Percentiles rank a stretch among this genome's conserved stretches.
Evolutionary conservation across 192 early-diverging fungal genomes (phyloP).

Genomic region (Coemansia sp.): DNA sequence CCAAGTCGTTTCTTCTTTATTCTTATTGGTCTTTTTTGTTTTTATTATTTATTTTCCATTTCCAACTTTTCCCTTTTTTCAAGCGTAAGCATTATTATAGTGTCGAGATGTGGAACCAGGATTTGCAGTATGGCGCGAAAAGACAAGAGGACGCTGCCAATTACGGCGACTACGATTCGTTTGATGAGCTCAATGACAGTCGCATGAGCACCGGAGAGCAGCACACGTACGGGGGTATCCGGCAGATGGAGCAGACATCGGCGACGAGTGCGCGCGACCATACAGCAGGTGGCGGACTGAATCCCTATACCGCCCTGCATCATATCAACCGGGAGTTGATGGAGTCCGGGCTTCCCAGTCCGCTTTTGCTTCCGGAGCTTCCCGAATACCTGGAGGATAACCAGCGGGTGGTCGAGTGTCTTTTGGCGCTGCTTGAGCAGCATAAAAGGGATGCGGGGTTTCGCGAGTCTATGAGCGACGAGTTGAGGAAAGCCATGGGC

Average conservation of each 20-base stretch:
- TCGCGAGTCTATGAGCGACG: constrained; percentile 47
- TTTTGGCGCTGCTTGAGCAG: constrained; percentile 29
- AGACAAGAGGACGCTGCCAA: constrained; percentile 1
- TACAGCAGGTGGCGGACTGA: background rate
- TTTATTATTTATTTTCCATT: constrained; percentile 2
- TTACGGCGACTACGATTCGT: constrained; percentile 35
- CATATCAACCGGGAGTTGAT: constrained; percentile 52
- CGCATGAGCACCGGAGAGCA: background rate
- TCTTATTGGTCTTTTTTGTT: too few species aligned
- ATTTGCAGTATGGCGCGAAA: constrained; percentile 13
- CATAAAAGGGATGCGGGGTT: constrained; percentile 29
- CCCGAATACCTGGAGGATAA: constrained; percentile 49
- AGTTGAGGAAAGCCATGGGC: constrained; percentile 44
- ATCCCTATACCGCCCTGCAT: constrained; percentile 42
- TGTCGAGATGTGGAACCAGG: constrained; percentile 32
- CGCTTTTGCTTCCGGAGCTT: constrained; percentile 37
- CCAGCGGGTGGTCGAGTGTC: constrained; percentile 42
- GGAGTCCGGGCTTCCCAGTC: constrained; percentile 46
- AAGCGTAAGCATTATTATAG: background rate
- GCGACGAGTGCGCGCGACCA: constrained; percentile 27
- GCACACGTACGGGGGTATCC: constrained; percentile 43
- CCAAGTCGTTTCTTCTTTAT: too few species aligned
- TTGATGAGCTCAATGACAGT: constrained; percentile 20
- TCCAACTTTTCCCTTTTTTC: constrained; percentile 4
- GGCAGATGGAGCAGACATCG: constrained; percentile 51